These are phyloP conservation scores for Calonectria henricotiae DNA, from an alignment of 2,329 filamentous ascomycete species.

Conservation along the genomic window DNA sequence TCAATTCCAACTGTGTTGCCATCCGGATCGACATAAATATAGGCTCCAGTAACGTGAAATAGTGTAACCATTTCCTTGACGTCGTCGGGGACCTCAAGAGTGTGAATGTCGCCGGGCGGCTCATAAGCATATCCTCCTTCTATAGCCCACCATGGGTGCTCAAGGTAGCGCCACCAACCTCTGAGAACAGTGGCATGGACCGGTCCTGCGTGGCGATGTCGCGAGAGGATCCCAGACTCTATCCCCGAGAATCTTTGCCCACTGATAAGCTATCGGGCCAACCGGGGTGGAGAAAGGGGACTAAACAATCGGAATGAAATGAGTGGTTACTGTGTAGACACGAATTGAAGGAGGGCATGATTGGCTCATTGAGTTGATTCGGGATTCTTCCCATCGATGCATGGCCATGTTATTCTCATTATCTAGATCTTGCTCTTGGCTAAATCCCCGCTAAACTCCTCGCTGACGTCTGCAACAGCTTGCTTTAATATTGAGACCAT, in stretches of 20 bases:
- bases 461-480: conserved; percentile 36
- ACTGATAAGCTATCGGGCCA: neutral
- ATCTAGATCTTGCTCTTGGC: neutral
- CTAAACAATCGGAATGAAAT: neutral
- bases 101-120: conserved; percentile 58
- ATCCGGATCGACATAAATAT: conserved; percentile 57
- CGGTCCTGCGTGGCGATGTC: conserved; percentile 55
- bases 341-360: neutral
- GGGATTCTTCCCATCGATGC: neutral
- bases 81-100: conserved; percentile 55
- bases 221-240: conserved; percentile 55
- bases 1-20: conserved; percentile 54
- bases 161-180: conserved; percentile 58
- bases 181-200: conserved; percentile 55
- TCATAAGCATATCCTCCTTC: conserved; percentile 57
- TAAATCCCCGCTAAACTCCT: neutral
- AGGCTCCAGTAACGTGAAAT: conserved; percentile 58
- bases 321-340: neutral
- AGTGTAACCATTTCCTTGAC: conserved; percentile 57
- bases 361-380: neutral
- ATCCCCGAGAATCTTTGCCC: neutral
- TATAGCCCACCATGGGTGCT: conserved; percentile 58
- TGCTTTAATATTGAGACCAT: conserved; percentile 30
- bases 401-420: neutral
- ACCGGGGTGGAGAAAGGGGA: conserved; percentile 8